Conservation (phyloP, 805 yeast species). For the Barnettozyma pratensis region DNA sequence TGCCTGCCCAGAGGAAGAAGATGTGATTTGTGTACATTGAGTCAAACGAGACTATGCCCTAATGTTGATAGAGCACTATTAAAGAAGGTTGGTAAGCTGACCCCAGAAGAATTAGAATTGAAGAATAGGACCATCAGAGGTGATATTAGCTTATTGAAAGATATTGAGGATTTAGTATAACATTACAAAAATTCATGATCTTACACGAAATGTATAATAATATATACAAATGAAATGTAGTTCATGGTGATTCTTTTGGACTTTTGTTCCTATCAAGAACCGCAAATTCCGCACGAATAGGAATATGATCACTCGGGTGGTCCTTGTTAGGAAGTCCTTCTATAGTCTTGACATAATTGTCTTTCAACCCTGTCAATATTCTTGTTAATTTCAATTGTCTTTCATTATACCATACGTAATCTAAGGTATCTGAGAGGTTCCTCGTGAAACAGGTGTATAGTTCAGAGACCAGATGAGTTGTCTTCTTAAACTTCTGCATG, state of each 20-base stretch:
- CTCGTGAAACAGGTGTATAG: constrained; percentile 42
- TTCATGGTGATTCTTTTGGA: constrained; percentile 31
- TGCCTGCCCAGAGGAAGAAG: constrained; percentile 67
- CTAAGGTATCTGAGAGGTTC: constrained; percentile 47
- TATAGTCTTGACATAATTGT: constrained; percentile 26
- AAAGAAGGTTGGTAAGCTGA: constrained; percentile 25
- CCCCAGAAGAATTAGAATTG: constrained; percentile 13
- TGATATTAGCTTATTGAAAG: constrained; percentile 34
- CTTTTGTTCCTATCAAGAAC: constrained; percentile 18
- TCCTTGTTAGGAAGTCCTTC: constrained; percentile 50
- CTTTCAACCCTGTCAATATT: constrained; percentile 48
- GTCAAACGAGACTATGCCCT: constrained; percentile 49
- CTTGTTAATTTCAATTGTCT: constrained; percentile 34
- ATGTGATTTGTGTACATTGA: constrained; percentile 67
- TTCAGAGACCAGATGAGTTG: constrained; percentile 7
- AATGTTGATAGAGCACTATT: constrained; percentile 46
- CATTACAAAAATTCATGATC: no score
- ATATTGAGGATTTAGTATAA: constrained; percentile 30
- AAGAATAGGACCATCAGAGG: constrained; percentile 34
- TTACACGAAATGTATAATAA: no score
- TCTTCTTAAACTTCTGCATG: constrained; percentile 1
- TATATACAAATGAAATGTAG: no score
- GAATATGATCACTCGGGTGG: constrained; percentile 41
- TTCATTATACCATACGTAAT: constrained; percentile 51
- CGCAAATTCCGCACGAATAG: constrained; percentile 23